These are phyloP conservation scores for Tuber indicum DNA, from an alignment of 495 filamentous ascomycete species.

Conservation along the genomic window DNA sequence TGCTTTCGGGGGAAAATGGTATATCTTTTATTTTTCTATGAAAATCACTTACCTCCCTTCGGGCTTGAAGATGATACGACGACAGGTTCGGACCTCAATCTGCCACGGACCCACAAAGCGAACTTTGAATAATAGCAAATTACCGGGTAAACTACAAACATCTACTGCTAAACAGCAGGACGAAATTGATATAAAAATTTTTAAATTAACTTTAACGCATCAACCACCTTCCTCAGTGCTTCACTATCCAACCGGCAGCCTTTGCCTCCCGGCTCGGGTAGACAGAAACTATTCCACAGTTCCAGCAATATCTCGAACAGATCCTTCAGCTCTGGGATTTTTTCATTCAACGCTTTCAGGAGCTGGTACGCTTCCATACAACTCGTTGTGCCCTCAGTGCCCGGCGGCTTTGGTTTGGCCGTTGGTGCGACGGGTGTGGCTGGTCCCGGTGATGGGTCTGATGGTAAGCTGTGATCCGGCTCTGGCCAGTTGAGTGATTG, in stretches of 20 bases:
- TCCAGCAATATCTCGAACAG: slow-evolving; percentile 31
- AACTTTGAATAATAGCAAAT: not conserved
- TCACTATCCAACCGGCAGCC: slow-evolving; percentile 28
- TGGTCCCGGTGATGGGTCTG: not conserved
- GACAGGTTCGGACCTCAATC: not conserved
- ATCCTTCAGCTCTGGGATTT: slow-evolving; percentile 20
- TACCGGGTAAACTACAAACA: not conserved
- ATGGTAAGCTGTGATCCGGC: not conserved
- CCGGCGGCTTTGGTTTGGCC: not conserved
- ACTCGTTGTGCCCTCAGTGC: slow-evolving; percentile 6
- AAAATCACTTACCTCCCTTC: not conserved
- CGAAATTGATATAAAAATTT: not conserved
- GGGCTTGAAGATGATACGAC: not conserved
- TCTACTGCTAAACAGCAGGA: not conserved
- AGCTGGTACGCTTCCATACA: slow-evolving; percentile 26
- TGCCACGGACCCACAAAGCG: not conserved
- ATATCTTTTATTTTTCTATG: not conserved
- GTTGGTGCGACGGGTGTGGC: not conserved
- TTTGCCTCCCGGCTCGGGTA: slow-evolving; percentile 6
- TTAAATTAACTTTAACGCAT: slow-evolving; percentile 14
- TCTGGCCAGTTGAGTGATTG: not conserved
- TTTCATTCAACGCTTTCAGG: slow-evolving; percentile 20
- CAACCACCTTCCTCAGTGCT: slow-evolving; percentile 19
- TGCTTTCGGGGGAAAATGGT: not conserved
- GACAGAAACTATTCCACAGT: slow-evolving; percentile 28